These are phyloP conservation scores for Teratosphaeria viscida DNA, from an alignment of 2,329 filamentous ascomycete species.

Conservation along the genomic window DNA sequence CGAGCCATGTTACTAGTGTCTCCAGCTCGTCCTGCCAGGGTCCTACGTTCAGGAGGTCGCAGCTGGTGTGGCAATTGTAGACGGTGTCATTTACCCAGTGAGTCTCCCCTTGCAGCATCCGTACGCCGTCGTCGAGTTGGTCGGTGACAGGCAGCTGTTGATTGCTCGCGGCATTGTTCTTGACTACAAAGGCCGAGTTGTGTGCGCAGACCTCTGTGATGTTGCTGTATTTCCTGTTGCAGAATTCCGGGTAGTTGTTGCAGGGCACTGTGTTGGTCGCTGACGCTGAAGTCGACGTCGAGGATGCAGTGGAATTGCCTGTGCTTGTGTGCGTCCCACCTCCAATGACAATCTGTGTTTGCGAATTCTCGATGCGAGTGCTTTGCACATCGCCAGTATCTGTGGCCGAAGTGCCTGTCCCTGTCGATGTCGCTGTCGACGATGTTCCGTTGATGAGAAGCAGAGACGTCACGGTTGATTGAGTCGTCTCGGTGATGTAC, in stretches of 20 bases:
- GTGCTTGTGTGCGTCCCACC: constrained; percentile 2
- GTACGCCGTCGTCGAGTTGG: constrained; percentile 69
- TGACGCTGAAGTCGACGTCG: constrained; percentile 16
- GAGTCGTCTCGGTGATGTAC: constrained; percentile 17
- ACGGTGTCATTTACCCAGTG: constrained; percentile 47
- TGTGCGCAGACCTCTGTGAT: constrained; percentile 69
- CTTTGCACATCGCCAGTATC: constrained; percentile 17
- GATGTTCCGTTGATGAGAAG: constrained; percentile 1
- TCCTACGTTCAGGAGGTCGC: constrained; percentile 70
- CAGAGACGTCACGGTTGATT: constrained; percentile 11
- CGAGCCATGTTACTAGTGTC: constrained; percentile 62
- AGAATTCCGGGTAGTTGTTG: constrained; percentile 65
- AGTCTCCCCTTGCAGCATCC: constrained; percentile 51
- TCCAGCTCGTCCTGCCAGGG: constrained; percentile 64
- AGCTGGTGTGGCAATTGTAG: constrained; percentile 79
- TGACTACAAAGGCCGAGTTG: constrained; percentile 67
- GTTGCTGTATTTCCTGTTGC: constrained; percentile 66
- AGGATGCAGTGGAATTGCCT: constrained; percentile 16
- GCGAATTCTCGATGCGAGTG: constrained; percentile 11
- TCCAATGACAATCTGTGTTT: constrained; percentile 13
- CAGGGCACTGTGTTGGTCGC: constrained; percentile 67
- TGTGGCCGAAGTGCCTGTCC: constrained; percentile 35
- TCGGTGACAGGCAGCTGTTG: constrained; percentile 56
- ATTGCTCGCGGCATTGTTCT: constrained; percentile 65
- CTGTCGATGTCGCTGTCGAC: constrained; percentile 29